Percentiles rank a stretch among this genome's conserved stretches.
Evolutionary conservation across 164 flowering plant genomes (phyloP).

Genomic region (Aristolochia californica): DNA sequence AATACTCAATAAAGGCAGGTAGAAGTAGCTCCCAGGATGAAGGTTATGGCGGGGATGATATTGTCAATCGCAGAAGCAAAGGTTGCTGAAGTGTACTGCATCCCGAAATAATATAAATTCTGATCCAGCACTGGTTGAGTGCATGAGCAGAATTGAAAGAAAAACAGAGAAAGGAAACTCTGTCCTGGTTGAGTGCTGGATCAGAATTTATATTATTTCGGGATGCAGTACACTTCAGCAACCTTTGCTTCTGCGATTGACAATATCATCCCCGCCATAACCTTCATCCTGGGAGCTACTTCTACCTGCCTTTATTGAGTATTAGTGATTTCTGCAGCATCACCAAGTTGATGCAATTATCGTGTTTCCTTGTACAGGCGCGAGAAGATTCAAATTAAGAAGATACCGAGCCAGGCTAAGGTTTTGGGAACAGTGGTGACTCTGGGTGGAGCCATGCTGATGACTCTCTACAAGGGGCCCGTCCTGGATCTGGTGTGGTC

Average conservation of each 20-base stretch:
- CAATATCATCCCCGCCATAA: conserved; percentile 70
- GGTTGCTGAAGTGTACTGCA: conserved; percentile 73
- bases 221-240: conserved; percentile 68
- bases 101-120: conserved; percentile 62
- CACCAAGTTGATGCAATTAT: too few relatives aligned
- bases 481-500: conserved; percentile 29
- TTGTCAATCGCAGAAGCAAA: conserved; percentile 59
- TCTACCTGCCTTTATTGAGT: too few relatives aligned
- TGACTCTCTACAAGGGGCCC: too few relatives aligned
- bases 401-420: conserved; percentile 53
- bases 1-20: background rate
- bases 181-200: too few relatives aligned
- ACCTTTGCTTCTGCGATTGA: conserved; percentile 57
- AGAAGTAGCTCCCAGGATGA: conserved; percentile 85
- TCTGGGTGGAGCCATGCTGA: too few relatives aligned
- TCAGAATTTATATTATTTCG: conserved; percentile 69
- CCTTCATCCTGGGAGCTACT: too few relatives aligned
- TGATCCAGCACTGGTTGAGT: conserved; percentile 91
- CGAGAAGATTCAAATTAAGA: conserved; percentile 57
- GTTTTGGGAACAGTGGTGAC: too few relatives aligned
- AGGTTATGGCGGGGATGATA: conserved; percentile 77
- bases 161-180: too few relatives aligned
- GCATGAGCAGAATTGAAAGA: too few relatives aligned
- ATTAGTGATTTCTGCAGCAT: background rate
- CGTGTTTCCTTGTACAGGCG: conserved; percentile 52